Base-by-base conservation (phyloP, 2,329 filamentous ascomycete genomes). In the Paecilomyces sp. region DNA sequence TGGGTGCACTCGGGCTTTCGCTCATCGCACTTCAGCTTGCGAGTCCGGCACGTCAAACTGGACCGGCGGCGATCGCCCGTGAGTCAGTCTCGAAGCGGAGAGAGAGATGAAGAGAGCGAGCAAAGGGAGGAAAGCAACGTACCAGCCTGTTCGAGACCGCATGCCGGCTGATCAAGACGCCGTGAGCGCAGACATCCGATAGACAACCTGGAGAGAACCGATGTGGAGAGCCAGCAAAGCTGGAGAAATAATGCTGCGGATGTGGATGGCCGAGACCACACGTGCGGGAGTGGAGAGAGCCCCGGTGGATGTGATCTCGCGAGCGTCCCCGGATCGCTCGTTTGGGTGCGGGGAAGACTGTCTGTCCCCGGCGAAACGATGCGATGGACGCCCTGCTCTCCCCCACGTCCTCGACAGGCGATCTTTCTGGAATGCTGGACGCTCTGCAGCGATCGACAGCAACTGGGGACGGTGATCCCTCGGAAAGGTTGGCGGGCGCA, bases 21-120 rank as follows among this genome's bases (percentile, higher is more conserved):
- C 71, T 87, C 85, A 66, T 85, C 83, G 72, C 85, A 88, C 76
- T 87, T 87, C 63, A 87, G 78, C 78, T 88, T 85, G 63, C 83
- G 77, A 69, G 80, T 79, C 60, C 83, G 82, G 75, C 83, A 85
- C 65, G 82, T 85, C 66, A 80, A 72, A 68, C 79, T 81, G 63
- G 6, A 47, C 56, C 50, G 11, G 13, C 34, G 31, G 36, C 13
- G 18, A 33, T 31, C 36, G 30, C 13, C 13, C 31, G 41, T 41
- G 51, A 58, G 56, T 55, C 57, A 47, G 58, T 54, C 54, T 18
- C 22, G 24, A 15, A 22, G 22, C 22, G 22, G 9, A 18, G 5
- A n/a, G 33, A 24, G 22, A 50, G 12, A 22, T 50, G 6, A 11
- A 51, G n/a, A 51, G 33, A 13, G 33, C 28, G 30, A 24, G 24